These are phyloP conservation scores for Schizopora paradoxa DNA, from an alignment of 1,284 basidiomycete genomes.

Conservation along the genomic window DNA sequence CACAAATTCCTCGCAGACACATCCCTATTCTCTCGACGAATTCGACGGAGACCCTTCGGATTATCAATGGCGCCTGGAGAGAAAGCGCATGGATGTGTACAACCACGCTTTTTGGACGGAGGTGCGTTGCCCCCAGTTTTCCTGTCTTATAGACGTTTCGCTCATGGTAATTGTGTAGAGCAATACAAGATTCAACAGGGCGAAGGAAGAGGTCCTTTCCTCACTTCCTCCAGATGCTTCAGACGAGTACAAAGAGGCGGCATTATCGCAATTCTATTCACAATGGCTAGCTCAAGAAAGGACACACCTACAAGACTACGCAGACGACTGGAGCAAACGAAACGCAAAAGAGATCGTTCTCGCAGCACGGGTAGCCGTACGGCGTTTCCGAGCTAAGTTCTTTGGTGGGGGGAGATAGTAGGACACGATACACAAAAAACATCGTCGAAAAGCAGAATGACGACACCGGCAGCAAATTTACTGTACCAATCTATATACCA, in stretches of 20 bases:
- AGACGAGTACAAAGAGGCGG: conserved; percentile 51
- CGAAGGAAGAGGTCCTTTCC: conserved; percentile 51
- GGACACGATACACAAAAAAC: not conserved
- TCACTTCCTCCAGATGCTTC: conserved; percentile 48
- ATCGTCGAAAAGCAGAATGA: conserved; percentile 3
- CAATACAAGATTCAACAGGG: conserved; percentile 66
- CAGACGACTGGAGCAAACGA: conserved; percentile 54
- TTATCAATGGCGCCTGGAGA: conserved; percentile 62
- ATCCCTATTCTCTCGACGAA: conserved; percentile 72
- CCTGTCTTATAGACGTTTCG: not conserved
- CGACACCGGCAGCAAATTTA: not conserved
- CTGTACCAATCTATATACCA: not conserved
- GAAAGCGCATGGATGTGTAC: conserved; percentile 63
- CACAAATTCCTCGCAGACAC: conserved; percentile 25
- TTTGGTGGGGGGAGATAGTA: conserved; percentile 8
- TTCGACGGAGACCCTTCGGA: conserved; percentile 47
- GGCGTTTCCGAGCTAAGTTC: conserved; percentile 30
- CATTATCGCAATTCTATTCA: conserved; percentile 63
- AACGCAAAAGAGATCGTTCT: conserved; percentile 51
- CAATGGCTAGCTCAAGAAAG: conserved; percentile 68
- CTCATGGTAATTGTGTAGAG: conserved; percentile 40
- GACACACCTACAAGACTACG: conserved; percentile 50
- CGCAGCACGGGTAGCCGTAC: conserved; percentile 45
- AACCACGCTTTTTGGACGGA: conserved; percentile 74
- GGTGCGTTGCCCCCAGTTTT: conserved; percentile 38